Conservation (phyloP, 192 early-diverging fungal species). For the Borealophlyctis nickersoniae region DNA sequence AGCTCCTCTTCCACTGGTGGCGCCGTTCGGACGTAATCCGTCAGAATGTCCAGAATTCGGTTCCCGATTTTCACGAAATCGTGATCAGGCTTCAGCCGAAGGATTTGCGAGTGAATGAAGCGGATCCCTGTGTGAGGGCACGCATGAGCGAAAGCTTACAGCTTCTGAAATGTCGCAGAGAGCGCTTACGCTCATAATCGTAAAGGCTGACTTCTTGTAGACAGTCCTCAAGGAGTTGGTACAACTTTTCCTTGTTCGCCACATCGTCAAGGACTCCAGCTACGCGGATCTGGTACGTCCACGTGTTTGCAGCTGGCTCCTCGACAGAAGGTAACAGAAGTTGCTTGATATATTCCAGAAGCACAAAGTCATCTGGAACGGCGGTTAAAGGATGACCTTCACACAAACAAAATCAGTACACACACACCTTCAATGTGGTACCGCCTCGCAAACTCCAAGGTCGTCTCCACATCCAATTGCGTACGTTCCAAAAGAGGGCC, state of each 20-base stretch:
- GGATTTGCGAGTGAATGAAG: slow-evolving; percentile 54
- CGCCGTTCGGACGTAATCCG: slow-evolving; percentile 45
- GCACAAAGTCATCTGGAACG: slow-evolving; percentile 44
- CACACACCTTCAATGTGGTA: slow-evolving; percentile 59
- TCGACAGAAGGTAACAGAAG: slow-evolving; percentile 35
- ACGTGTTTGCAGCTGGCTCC: too few relatives aligned
- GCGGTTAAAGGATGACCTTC: slow-evolving; percentile 15
- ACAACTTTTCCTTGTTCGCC: slow-evolving; percentile 53
- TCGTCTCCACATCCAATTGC: slow-evolving; percentile 54
- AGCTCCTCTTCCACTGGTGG: slow-evolving; percentile 51
- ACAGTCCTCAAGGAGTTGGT: slow-evolving; percentile 42
- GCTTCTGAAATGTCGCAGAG: neutral
- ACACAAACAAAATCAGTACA: too few relatives aligned
- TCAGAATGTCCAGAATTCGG: slow-evolving; percentile 52
- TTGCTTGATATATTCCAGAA: slow-evolving; percentile 48
- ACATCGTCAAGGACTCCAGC: slow-evolving; percentile 49
- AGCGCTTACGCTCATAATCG: slow-evolving; percentile 60
- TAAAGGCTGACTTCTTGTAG: slow-evolving; percentile 52
- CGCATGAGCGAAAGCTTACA: slow-evolving; percentile 4
- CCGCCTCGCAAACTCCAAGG: slow-evolving; percentile 62
- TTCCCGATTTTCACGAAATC: slow-evolving; percentile 32
- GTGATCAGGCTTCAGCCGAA: slow-evolving; percentile 48
- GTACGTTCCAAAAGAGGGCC: slow-evolving; percentile 59
- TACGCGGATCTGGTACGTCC: slow-evolving; percentile 37
- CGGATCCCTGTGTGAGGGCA: slow-evolving; percentile 32